A percentile compares a stretch with the other conserved stretches of the same genome.
These are phyloP conservation scores for Phylloporus sp. DNA, from an alignment of 768 basidiomycete species.

Conservation along the genomic window DNA sequence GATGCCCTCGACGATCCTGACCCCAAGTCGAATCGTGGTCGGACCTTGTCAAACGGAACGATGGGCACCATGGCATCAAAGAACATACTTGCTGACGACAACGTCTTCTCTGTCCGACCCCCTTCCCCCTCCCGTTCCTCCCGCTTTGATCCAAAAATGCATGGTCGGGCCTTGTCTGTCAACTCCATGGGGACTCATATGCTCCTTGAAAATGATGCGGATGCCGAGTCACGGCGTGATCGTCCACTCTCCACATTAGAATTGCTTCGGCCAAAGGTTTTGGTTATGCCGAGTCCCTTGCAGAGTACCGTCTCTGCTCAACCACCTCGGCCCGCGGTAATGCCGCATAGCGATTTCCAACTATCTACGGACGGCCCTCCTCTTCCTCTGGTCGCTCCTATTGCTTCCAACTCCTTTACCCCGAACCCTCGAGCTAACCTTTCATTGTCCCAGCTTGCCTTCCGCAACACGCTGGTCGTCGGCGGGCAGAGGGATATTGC, in stretches of 20 bases:
- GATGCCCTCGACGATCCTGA: slow-evolving; percentile 38
- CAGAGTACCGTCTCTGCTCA: slow-evolving; percentile 42
- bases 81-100: slow-evolving; percentile 40
- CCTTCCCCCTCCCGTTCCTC: slow-evolving; percentile 59
- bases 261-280: slow-evolving; percentile 82
- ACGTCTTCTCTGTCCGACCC: slow-evolving; percentile 65
- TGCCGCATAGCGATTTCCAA: slow-evolving; percentile 55
- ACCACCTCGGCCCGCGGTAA: slow-evolving; percentile 31
- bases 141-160: slow-evolving; percentile 79
- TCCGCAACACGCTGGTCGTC: slow-evolving; percentile 72
- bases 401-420: slow-evolving; percentile 62
- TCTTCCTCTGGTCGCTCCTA: slow-evolving; percentile 62
- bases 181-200: slow-evolving; percentile 63
- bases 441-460: slow-evolving; percentile 76
- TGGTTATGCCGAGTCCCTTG: slow-evolving; percentile 90
- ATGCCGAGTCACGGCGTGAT: slow-evolving; percentile 35
- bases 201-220: slow-evolving; percentile 51
- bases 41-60: slow-evolving; percentile 44
- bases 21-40: slow-evolving; percentile 35
- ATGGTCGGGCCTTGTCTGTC: slow-evolving; percentile 56
- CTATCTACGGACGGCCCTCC: slow-evolving; percentile 59
- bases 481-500: slow-evolving; percentile 62
- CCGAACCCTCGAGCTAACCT: slow-evolving; percentile 74
- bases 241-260: slow-evolving; percentile 71
- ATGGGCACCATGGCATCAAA: slow-evolving; percentile 36